A percentile compares a stretch with the other conserved stretches of the same genome.
phyloP scores from a whole-genome alignment of 345 rosid species.

The Hypericum androsaemum region DNA sequence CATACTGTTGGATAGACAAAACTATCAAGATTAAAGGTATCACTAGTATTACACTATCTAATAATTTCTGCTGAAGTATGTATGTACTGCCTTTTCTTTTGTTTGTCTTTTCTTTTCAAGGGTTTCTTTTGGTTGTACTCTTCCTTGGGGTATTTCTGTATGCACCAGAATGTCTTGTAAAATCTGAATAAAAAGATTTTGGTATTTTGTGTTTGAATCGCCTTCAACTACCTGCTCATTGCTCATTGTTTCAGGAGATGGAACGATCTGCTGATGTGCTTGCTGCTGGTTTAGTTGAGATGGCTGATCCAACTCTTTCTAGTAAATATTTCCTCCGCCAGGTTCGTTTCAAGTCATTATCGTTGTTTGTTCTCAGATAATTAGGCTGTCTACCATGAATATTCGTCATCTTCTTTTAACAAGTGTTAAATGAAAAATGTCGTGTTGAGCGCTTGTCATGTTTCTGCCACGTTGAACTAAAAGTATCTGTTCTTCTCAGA shows the following conservation, averaged over 20 bases:
- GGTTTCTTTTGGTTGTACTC: too few relatives aligned
- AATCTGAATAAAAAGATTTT: neutral
- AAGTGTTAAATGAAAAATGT: too few relatives aligned
- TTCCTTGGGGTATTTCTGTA: too few relatives aligned
- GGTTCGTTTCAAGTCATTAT: conserved; percentile 36
- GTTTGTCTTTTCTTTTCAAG: too few relatives aligned
- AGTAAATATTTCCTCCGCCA: conserved; percentile 82
- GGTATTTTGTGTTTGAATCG: neutral
- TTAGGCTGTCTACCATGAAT: conserved; percentile 1
- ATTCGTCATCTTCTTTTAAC: neutral
- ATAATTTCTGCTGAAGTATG: too few relatives aligned
- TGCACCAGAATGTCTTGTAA: too few relatives aligned
- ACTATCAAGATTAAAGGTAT: too few relatives aligned
- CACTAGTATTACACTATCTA: too few relatives aligned
- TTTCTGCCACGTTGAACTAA: too few relatives aligned
- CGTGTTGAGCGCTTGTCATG: too few relatives aligned
- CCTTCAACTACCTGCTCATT: conserved; percentile 13
- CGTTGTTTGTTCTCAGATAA: conserved; percentile 5
- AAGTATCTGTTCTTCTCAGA: conserved; percentile 29
- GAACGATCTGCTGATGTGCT: conserved; percentile 93
- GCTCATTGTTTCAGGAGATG: conserved; percentile 62
- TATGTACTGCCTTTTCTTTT: too few relatives aligned
- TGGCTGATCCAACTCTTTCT: conserved; percentile 92
- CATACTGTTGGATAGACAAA: too few relatives aligned
- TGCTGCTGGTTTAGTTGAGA: conserved; percentile 94